Evolutionary conservation across 805 yeast species (phyloP).

Genomic region (Candida lessepsii): DNA sequence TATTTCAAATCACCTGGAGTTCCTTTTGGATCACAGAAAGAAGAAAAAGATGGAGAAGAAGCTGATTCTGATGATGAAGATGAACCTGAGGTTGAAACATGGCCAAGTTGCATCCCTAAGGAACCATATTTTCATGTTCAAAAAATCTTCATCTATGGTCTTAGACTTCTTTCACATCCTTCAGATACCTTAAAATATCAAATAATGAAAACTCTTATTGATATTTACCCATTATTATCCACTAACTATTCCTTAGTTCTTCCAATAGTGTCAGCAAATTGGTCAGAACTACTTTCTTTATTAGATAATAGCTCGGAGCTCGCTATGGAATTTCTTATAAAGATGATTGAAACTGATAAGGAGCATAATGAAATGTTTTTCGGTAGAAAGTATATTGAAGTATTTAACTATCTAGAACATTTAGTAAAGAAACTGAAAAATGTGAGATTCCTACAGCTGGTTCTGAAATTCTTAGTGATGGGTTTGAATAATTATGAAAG

Average conservation of each 20-base stretch:
- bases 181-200: slow-evolving; percentile 56
- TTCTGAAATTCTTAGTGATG: slow-evolving; percentile 25
- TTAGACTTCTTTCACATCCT: slow-evolving; percentile 64
- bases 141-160: slow-evolving; percentile 66
- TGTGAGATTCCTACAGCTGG: slow-evolving; percentile 4
- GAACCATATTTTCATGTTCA: slow-evolving; percentile 57
- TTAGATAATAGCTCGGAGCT: slow-evolving; percentile 19
- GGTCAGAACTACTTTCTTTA: slow-evolving; percentile 27
- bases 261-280: slow-evolving; percentile 33
- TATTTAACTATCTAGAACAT: slow-evolving; percentile 34
- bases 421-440: not conserved
- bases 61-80: slow-evolving; percentile 17
- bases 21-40: slow-evolving; percentile 24
- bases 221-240: slow-evolving; percentile 31
- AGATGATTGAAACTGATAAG: slow-evolving; percentile 28
- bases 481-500: slow-evolving; percentile 42
- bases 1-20: slow-evolving; percentile 40
- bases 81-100: slow-evolving; percentile 26
- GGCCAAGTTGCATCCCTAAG: slow-evolving; percentile 70
- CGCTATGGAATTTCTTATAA: slow-evolving; percentile 27
- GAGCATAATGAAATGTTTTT: slow-evolving; percentile 47
- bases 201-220: slow-evolving; percentile 47
- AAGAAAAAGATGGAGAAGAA: slow-evolving; percentile 16
- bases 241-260: slow-evolving; percentile 29
- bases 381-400: slow-evolving; percentile 43